Base-by-base conservation (phyloP, 1,284 basidiomycete genomes). In the Cryptococcus neoformans region DNA sequence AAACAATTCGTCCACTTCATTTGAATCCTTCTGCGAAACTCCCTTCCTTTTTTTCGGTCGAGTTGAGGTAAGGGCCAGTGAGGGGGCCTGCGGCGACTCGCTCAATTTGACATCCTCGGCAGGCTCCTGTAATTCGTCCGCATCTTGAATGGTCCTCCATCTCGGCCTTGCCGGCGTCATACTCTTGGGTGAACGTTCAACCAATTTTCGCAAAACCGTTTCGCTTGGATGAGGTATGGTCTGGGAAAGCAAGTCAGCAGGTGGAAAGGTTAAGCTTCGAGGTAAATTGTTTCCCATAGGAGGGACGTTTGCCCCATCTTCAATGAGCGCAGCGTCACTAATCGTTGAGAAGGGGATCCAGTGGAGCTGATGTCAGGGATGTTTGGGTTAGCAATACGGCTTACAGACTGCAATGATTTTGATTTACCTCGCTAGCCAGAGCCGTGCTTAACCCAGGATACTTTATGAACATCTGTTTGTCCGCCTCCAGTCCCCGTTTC, bases 121-220 rank as follows among this genome's bases (percentile, higher is more conserved):
- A 44, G 42, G 10, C 42, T 44, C 21, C n/a, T 16, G 42, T 8
- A 9, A n/a, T 44, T 44, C 4, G 7, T 44, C 42, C n/a, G 8
- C n/a, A 34, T 52, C 51, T 52, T 52, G 51, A 7, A 52, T 52
- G 3, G 39, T 52, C 41, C 5, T 34, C 51, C 51, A 52, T 4
- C 51, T 17, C 34, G 51, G 51, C 8, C 37, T 49, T 9, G 28
- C 39, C 12, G 51, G 41, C 40, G 40, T 44, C 39, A 36, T 52
- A 39, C 36, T 34, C 11, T 36, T 37, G 5, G 28, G 10, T 51
- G 21, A 39, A 40, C 21, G 21, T 36, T 49, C 47, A 12, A 16
- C 47, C 9, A 49, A 9, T 11, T 35, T 37, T 37, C 12, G 47
- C 35, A 49, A 9, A n/a, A n/a, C 12, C 12, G 47, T n/a, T 11